Evolutionary conservation across 1,284 basidiomycete genomes (phyloP).

Genomic region (Xanthoconium separans): DNA sequence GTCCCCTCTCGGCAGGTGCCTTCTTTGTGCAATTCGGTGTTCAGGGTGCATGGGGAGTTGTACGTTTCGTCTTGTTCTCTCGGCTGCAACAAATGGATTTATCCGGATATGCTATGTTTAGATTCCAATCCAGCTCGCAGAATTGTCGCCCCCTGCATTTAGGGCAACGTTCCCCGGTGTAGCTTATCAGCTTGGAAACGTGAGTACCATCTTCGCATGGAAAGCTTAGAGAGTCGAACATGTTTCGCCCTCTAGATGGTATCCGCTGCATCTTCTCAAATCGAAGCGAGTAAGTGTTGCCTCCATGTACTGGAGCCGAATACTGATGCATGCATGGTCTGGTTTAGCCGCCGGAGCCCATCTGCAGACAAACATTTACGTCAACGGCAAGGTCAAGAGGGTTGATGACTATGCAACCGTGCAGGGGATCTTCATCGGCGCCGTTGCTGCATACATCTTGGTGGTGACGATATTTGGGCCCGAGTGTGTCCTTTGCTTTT

Average conservation of each 20-base stretch:
- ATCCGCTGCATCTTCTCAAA: conserved; percentile 84
- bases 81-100: conserved; percentile 5
- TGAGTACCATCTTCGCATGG: conserved; percentile 20
- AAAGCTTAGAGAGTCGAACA: not conserved
- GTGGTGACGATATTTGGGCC: conserved; percentile 71
- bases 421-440: conserved; percentile 85
- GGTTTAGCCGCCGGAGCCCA: conserved; percentile 56
- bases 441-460: conserved; percentile 69
- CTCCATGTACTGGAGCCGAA: not conserved
- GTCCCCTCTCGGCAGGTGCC: conserved; percentile 69
- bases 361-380: conserved; percentile 51
- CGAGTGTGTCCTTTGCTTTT: conserved; percentile 48
- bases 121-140: conserved; percentile 84
- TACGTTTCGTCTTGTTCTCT: conserved; percentile 33
- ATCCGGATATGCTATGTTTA: conserved; percentile 24
- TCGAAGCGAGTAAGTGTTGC: conserved; percentile 78
- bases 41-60: conserved; percentile 82
- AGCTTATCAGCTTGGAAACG: conserved; percentile 84
- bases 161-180: conserved; percentile 91
- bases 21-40: conserved; percentile 88
- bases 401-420: conserved; percentile 84
- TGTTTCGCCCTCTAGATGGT: conserved; percentile 61
- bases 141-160: conserved; percentile 91
- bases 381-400: conserved; percentile 41
- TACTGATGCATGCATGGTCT: conserved; percentile 1